phyloP scores from a whole-genome alignment of 805 yeast species.

The Saturnispora quitensis region DNA sequence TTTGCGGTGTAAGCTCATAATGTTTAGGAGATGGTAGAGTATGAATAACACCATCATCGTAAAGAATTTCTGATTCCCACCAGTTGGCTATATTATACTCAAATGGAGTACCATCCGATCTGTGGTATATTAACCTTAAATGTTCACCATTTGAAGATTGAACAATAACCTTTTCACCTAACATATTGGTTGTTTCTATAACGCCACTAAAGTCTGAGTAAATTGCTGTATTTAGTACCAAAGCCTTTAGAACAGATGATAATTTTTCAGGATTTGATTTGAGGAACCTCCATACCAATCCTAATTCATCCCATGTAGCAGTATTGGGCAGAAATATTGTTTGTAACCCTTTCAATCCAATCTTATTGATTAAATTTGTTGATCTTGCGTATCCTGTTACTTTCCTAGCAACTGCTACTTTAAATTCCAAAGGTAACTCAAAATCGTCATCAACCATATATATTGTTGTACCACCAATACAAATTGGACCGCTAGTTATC shows the following conservation, averaged over 20 bases:
- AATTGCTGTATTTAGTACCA: slow-evolving; percentile 52
- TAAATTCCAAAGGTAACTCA: slow-evolving; percentile 53
- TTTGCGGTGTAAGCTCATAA: slow-evolving; percentile 16
- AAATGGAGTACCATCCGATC: slow-evolving; percentile 2
- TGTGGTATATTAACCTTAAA: slow-evolving; percentile 7
- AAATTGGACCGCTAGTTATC: slow-evolving; percentile 29
- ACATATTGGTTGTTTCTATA: slow-evolving; percentile 13
- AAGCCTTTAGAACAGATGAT: slow-evolving; percentile 43
- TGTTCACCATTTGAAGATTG: slow-evolving; percentile 1
- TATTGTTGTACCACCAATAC: slow-evolving; percentile 57
- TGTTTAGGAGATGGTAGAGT: slow-evolving; percentile 31
- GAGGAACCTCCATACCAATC: slow-evolving; percentile 51
- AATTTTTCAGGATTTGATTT: slow-evolving; percentile 43
- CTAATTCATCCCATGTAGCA: slow-evolving; percentile 57
- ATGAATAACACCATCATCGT: slow-evolving; percentile 80
- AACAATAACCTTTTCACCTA: slow-evolving; percentile 2
- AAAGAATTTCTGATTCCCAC: slow-evolving; percentile 53
- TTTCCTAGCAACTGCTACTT: slow-evolving; percentile 52
- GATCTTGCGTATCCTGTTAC: slow-evolving; percentile 57
- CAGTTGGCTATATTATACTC: slow-evolving; percentile 3
- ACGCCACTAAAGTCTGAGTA: slow-evolving; percentile 51
- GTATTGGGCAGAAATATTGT: slow-evolving; percentile 74
- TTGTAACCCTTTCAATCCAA: slow-evolving; percentile 52
- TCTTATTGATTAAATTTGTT: slow-evolving; percentile 43
- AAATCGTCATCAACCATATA: slow-evolving; percentile 55